These are phyloP conservation scores for Panellus pusillus DNA, from an alignment of 768 basidiomycete species.

Conservation along the genomic window DNA sequence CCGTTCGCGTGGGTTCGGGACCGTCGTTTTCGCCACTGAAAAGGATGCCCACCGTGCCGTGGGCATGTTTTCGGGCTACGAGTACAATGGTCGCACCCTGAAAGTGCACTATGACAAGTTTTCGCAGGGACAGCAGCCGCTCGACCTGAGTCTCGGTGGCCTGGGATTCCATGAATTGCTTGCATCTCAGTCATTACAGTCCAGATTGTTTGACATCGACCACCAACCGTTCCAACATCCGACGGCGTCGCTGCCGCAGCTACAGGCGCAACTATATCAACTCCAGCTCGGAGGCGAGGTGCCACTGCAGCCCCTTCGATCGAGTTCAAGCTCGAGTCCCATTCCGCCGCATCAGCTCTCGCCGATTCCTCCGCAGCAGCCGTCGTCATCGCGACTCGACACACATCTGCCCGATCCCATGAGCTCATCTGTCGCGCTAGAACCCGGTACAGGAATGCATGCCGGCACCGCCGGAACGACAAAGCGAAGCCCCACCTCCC, in stretches of 20 bases:
- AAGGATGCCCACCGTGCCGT: conserved; percentile 84
- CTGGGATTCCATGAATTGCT: not conserved
- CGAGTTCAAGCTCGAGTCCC: conserved; percentile 4
- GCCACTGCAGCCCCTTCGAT: not conserved
- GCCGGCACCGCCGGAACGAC: conserved; percentile 6
- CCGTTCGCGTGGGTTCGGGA: conserved; percentile 90
- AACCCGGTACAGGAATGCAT: conserved; percentile 4
- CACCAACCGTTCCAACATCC: conserved; percentile 44
- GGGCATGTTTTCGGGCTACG: conserved; percentile 87
- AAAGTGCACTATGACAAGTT: conserved; percentile 94
- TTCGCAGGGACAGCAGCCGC: conserved; percentile 37
- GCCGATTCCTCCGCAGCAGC: conserved; percentile 5
- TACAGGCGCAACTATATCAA: conserved; percentile 10
- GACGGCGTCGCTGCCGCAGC: conserved; percentile 8
- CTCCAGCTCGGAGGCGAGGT: conserved; percentile 4
- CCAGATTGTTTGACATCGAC: conserved; percentile 13
- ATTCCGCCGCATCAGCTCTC: not conserved
- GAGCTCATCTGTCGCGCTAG: too few species aligned
- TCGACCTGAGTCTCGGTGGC: conserved; percentile 22
- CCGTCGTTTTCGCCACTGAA: conserved; percentile 82
- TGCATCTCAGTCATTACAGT: conserved; percentile 9
- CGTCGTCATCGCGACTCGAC: too few species aligned
- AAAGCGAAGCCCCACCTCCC: conserved; percentile 20
- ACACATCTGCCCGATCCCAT: too few species aligned
- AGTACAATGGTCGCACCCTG: conserved; percentile 82